phyloP scores from a whole-genome alignment of 176 grass and related monocot genomes.

The Phoenix roebelenii region DNA sequence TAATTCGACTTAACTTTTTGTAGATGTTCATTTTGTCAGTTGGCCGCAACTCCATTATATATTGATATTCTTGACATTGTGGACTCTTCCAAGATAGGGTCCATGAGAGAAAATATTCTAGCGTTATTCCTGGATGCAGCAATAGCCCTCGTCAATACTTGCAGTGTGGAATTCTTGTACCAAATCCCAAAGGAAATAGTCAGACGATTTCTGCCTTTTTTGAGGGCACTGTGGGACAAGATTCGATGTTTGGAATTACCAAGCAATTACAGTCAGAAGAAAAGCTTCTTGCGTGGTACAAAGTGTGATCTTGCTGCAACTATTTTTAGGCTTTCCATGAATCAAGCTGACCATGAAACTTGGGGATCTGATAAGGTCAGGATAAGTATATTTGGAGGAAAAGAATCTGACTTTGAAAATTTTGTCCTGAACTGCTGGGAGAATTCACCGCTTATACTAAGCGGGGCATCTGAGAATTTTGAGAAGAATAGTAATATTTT shows the following conservation, averaged over 20 bases:
- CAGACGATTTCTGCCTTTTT: constrained; percentile 20
- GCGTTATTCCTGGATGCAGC: constrained; percentile 31
- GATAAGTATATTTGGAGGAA: constrained; percentile 39
- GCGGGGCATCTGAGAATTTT: constrained; percentile 19
- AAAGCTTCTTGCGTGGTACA: constrained; percentile 23
- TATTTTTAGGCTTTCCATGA: constrained; percentile 79
- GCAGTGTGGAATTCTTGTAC: constrained; percentile 9
- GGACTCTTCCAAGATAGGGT: not conserved
- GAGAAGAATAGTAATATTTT: constrained; percentile 32
- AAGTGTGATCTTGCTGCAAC: constrained; percentile 42
- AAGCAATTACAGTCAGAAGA: not conserved
- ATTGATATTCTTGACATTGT: not conserved
- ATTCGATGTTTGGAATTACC: constrained; percentile 7
- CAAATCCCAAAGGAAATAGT: constrained; percentile 28
- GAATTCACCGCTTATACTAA: constrained; percentile 38
- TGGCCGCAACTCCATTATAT: not conserved
- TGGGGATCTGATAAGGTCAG: constrained; percentile 25
- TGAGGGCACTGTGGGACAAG: constrained; percentile 38
- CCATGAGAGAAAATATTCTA: constrained; percentile 13
- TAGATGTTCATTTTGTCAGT: constrained; percentile 22
- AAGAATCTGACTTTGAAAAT: constrained; percentile 24
- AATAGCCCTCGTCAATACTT: constrained; percentile 51
- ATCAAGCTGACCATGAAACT: constrained; percentile 11
- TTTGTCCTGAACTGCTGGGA: constrained; percentile 71
- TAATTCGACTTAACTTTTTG: not conserved